A percentile compares a stretch with the other conserved stretches of the same genome.
phyloP scores from a whole-genome alignment of 192 early-diverging fungal species.

The Lunasporangiospora selenospora region DNA sequence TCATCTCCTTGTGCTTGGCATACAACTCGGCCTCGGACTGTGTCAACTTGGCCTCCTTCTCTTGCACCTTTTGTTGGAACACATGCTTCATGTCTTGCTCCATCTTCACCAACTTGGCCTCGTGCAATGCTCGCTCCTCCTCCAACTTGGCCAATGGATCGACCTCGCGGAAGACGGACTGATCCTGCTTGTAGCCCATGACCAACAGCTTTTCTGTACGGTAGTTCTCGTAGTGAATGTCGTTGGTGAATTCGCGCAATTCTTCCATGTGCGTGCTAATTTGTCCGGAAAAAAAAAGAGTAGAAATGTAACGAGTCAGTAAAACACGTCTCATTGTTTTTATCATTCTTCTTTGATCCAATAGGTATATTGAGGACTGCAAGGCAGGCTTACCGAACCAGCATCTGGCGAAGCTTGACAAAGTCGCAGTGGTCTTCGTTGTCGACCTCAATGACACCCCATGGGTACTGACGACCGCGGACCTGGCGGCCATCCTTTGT shows the following conservation, averaged over 20 bases:
- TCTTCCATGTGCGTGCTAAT: constrained; percentile 95
- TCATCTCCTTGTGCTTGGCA: constrained; percentile 98
- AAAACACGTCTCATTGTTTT: constrained; percentile 37
- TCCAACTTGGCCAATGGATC: constrained; percentile 84
- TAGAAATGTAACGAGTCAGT: constrained; percentile 1
- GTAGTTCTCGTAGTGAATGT: constrained; percentile 95
- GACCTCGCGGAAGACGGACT: constrained; percentile 81
- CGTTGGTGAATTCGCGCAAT: constrained; percentile 92
- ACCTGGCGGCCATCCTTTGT: constrained; percentile 83
- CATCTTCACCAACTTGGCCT: constrained; percentile 98
- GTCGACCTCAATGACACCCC: constrained; percentile 98
- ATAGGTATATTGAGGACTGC: not conserved
- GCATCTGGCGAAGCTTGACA: constrained; percentile 92
- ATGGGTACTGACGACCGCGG: constrained; percentile 91
- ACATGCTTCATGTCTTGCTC: constrained; percentile 99
- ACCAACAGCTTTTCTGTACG: constrained; percentile 93
- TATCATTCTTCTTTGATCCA: not conserved
- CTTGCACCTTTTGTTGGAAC: constrained; percentile 98
- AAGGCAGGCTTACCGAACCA: constrained; percentile 59
- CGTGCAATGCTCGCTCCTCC: constrained; percentile 91
- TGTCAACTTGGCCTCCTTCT: constrained; percentile 98
- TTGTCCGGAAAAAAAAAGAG: not conserved
- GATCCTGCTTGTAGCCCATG: constrained; percentile 85
- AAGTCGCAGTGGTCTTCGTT: constrained; percentile 99
- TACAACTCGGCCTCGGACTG: constrained; percentile 97